Percentiles rank a stretch among this genome's conserved stretches.
Conservation (phyloP, 2,329 filamentous ascomycete species). For the Penicillium oxalicum region DNA sequence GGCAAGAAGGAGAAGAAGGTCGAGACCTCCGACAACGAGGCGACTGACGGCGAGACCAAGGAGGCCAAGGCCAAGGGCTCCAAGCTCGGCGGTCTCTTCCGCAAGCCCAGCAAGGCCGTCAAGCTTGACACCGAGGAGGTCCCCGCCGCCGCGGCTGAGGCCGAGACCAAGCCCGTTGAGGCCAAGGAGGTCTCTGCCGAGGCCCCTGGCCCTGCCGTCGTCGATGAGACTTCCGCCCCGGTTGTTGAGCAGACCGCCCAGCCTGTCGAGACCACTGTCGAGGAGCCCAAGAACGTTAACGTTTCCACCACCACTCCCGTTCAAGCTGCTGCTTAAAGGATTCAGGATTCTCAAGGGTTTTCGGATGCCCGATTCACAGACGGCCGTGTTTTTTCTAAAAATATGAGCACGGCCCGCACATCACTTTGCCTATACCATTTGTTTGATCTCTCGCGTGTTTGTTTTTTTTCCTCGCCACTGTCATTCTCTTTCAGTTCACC, state of each 20-base stretch:
- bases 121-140: slow-evolving; percentile 39
- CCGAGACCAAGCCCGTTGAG: slow-evolving; percentile 23
- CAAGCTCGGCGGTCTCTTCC: slow-evolving; percentile 45
- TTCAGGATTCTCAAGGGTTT: not conserved
- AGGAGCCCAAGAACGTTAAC: slow-evolving; percentile 31
- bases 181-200: slow-evolving; percentile 20
- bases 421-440: slow-evolving; percentile 14
- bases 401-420: slow-evolving; percentile 16
- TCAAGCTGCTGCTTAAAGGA: slow-evolving; percentile 40
- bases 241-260: slow-evolving; percentile 19
- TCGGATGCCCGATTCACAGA: too few relatives aligned
- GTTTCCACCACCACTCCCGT: slow-evolving; percentile 33
- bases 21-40: slow-evolving; percentile 45
- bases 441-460: slow-evolving; percentile 4
- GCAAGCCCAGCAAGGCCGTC: slow-evolving; percentile 45
- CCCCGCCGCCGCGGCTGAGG: slow-evolving; percentile 27
- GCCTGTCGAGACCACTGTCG: slow-evolving; percentile 23
- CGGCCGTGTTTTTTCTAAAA: too few relatives aligned
- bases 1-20: slow-evolving; percentile 50
- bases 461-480: slow-evolving; percentile 27
- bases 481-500: slow-evolving; percentile 10
- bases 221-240: slow-evolving; percentile 17
- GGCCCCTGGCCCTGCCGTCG: slow-evolving; percentile 11
- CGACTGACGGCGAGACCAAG: slow-evolving; percentile 43
- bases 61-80: slow-evolving; percentile 40